Evolutionary conservation across 2,329 filamentous ascomycete species (phyloP).

Genomic region (Penicillium sclerotigenum): DNA sequence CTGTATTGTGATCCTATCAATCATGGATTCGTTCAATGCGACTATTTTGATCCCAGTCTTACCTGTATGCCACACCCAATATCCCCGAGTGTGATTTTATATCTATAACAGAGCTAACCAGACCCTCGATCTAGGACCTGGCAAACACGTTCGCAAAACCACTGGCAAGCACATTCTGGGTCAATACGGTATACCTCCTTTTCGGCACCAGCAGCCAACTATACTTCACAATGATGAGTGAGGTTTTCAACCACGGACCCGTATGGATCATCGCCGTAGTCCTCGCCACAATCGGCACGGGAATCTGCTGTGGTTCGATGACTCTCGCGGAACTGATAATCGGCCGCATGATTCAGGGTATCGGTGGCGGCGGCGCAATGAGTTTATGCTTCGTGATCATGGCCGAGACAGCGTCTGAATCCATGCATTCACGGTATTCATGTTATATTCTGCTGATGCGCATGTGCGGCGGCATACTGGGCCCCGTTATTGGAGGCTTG

Average conservation of each 20-base stretch:
- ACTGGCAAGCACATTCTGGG: constrained; percentile 47
- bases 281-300: constrained; percentile 48
- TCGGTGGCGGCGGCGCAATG: constrained; percentile 47
- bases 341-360: constrained; percentile 46
- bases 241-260: constrained; percentile 47
- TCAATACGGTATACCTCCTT: constrained; percentile 50
- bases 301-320: constrained; percentile 42
- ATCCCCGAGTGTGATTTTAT: neutral
- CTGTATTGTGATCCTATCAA: constrained; percentile 44
- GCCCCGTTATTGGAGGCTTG: constrained; percentile 27
- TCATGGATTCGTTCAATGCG: constrained; percentile 51
- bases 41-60: constrained; percentile 48
- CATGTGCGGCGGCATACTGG: constrained; percentile 31
- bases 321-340: constrained; percentile 40
- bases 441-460: constrained; percentile 33
- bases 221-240: constrained; percentile 31
- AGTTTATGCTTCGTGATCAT: constrained; percentile 44
- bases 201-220: constrained; percentile 29
- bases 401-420: constrained; percentile 40
- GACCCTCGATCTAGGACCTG: constrained; percentile 19
- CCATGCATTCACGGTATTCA: constrained; percentile 33
- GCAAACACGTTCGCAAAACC: constrained; percentile 38
- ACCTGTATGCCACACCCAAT: constrained; percentile 35
- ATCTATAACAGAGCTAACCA: neutral
- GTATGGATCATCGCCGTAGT: constrained; percentile 44